Conservation (phyloP, 2,329 filamentous ascomycete species). For the Scolecobasidium constrictum region DNA sequence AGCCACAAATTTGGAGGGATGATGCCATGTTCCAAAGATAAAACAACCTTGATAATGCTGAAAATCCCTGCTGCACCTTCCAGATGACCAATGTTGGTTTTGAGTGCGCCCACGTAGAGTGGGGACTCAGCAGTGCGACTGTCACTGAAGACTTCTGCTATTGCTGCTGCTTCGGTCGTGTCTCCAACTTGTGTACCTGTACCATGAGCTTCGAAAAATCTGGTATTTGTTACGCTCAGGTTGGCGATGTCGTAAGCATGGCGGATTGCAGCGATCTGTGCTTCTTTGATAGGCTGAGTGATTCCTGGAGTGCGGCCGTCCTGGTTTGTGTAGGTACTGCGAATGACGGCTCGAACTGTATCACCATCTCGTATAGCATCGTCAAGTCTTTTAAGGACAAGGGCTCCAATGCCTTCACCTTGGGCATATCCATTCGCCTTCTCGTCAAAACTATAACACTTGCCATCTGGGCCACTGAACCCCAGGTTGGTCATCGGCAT, state of each 20-base stretch:
- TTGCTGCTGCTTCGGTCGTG: constrained; percentile 13
- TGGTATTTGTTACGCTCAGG: constrained; percentile 16
- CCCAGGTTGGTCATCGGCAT: constrained; percentile 21
- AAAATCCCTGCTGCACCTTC: constrained; percentile 17
- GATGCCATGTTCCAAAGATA: constrained; percentile 14
- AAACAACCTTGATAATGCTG: constrained; percentile 17
- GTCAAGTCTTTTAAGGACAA: constrained; percentile 20
- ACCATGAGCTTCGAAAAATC: constrained; percentile 25
- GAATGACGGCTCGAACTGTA: constrained; percentile 23
- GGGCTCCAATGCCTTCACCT: constrained; percentile 24
- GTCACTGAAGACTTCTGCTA: not conserved
- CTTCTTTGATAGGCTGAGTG: constrained; percentile 14
- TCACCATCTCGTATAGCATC: constrained; percentile 23
- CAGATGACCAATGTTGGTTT: constrained; percentile 21
- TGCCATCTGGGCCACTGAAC: not conserved
- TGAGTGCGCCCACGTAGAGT: constrained; percentile 13
- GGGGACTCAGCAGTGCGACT: not conserved
- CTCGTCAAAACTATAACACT: constrained; percentile 21
- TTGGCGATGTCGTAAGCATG: constrained; percentile 20
- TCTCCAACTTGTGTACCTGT: constrained; percentile 18
- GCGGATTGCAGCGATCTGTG: constrained; percentile 21
- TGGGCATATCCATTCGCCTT: constrained; percentile 24
- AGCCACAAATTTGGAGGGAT: constrained; percentile 14
- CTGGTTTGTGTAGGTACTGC: constrained; percentile 18
- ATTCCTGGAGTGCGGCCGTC: constrained; percentile 19